phyloP scores from a whole-genome alignment of 2,329 filamentous ascomycete genomes.

The Cladosporium cucumerinum region DNA sequence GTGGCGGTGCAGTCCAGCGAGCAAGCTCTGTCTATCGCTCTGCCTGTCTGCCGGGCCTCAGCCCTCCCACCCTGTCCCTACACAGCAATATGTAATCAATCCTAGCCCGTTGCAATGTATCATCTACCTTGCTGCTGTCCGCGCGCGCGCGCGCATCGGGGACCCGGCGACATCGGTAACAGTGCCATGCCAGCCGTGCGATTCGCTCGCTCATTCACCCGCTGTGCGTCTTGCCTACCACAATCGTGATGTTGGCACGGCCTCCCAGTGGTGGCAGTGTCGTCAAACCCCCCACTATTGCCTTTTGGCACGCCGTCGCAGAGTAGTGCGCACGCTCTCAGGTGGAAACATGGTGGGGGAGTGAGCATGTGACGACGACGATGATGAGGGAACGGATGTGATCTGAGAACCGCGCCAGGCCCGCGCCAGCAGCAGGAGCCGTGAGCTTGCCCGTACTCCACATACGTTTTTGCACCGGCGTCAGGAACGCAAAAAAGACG shows the following conservation, averaged over 20 bases:
- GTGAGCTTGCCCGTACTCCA: constrained; percentile 12
- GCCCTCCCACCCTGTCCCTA: neutral
- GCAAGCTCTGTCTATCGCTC: neutral
- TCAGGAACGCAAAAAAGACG: constrained; percentile 10
- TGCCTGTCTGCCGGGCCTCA: neutral
- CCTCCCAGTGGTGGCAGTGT: neutral
- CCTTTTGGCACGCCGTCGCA: neutral
- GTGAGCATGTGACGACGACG: constrained; percentile 5
- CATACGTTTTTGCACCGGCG: constrained; percentile 1
- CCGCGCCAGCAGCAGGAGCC: constrained; percentile 8
- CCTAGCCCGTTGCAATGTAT: neutral
- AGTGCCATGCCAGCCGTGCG: neutral
- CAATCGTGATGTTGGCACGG: neutral
- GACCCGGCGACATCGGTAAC: neutral
- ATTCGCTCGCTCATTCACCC: neutral
- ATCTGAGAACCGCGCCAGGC: neutral
- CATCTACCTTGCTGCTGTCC: neutral
- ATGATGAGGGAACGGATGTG: neutral
- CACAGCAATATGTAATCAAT: neutral
- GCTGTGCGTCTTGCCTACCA: neutral
- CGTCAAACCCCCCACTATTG: neutral
- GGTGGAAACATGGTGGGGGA: neutral
- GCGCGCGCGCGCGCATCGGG: neutral
- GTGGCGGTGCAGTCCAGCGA: neutral
- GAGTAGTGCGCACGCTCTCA: neutral